These are phyloP conservation scores for Boehmeria nivea DNA, from an alignment of 306 rosid genomes.

Conservation along the genomic window DNA sequence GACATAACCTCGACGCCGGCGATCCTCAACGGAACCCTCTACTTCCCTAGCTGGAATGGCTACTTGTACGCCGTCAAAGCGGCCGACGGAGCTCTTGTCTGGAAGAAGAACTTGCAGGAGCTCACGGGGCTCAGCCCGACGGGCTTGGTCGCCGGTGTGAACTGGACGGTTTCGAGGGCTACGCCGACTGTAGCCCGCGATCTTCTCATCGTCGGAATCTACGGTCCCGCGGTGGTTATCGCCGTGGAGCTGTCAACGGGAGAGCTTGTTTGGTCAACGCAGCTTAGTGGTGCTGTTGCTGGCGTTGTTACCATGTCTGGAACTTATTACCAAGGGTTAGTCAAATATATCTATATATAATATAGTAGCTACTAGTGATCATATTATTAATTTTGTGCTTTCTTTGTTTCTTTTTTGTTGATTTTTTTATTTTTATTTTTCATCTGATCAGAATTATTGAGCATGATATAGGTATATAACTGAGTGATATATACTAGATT, in stretches of 20 bases:
- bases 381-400: too few species aligned
- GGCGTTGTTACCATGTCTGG: slow-evolving; percentile 56
- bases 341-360: background rate
- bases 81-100: slow-evolving; percentile 29
- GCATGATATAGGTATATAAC: too few species aligned
- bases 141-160: slow-evolving; percentile 24
- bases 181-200: slow-evolving; percentile 42
- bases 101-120: slow-evolving; percentile 28
- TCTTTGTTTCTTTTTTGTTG: too few species aligned
- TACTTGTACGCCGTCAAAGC: slow-evolving; percentile 37
- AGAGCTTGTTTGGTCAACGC: slow-evolving; percentile 40
- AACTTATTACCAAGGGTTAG: slow-evolving; percentile 48
- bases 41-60: slow-evolving; percentile 66
- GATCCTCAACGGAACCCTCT: slow-evolving; percentile 28
- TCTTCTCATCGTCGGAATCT: slow-evolving; percentile 34
- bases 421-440: too few species aligned
- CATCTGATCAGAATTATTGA: too few species aligned
- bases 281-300: slow-evolving; percentile 24
- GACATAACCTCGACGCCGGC: slow-evolving; percentile 54
- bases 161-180: slow-evolving; percentile 38
- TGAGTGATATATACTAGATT: too few species aligned
- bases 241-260: slow-evolving; percentile 42
- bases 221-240: slow-evolving; percentile 52
- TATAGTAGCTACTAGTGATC: background rate
- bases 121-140: slow-evolving; percentile 37